Evolutionary conservation across 2,329 filamentous ascomycete species (phyloP), one percentile per base, ranked within the genome.

Genomic region (Talaromyces sp.): DNA sequence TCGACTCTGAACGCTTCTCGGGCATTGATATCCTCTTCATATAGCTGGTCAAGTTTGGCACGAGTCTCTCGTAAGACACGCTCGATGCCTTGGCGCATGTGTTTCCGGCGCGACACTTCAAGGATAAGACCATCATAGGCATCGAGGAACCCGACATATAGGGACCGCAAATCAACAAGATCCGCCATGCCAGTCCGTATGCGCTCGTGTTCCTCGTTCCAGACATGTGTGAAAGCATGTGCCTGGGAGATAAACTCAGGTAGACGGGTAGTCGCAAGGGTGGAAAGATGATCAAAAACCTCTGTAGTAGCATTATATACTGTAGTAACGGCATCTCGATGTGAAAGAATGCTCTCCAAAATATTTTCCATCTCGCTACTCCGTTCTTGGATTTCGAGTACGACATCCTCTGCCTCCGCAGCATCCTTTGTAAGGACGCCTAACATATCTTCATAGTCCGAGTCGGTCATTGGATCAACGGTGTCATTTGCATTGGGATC

Each of bases 41-140:
- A 87, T 10, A 98, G 81, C 73, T 87, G 88, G 66, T 93, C 88
- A 8, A 97, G 84, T 70, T 89, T 89, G 66, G 89, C 87, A 74
- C 89, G 88, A 0, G 94, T 91, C 71, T 93, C 93, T 67, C 86
- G 86, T 73, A 93, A 90, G 29, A 96, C 87, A 51, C 83, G 84
- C 69, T 89, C 85, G 61, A 96, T 89, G 68, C 90, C 88, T 36
- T 89, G 87, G 72, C 95, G 91, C 40, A 91, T 87, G 15, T 85
- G 82, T 67, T 87, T 87, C 10, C 95, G 85, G 27, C 95, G 84
- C 61, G 90, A 89, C 5, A 93, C 89, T 76, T 99, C 95, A 1
- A 96, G 84, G 27, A 97, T 85, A 13, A 99, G 81, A 22, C 89
- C 88, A 70, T 92, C 90, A 73, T 99, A 98, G 0, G 93, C 92